Base-by-base conservation (phyloP, 1,284 basidiomycete species). In the Anthracocystis panici-leucophaei region DNA sequence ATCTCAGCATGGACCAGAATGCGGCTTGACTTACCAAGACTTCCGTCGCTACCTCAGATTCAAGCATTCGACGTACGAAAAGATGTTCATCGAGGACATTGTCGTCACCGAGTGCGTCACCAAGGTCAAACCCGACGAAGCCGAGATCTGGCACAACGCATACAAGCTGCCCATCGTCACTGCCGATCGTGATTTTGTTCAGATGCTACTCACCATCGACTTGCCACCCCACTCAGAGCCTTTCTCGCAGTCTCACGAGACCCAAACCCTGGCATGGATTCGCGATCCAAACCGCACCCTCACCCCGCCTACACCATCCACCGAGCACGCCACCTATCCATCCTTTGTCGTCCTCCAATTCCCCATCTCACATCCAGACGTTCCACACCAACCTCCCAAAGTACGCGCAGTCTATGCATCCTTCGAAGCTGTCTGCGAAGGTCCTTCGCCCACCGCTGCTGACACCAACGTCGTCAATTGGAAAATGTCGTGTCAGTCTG, bases 401-500 rank as follows among this genome's bases (percentile, higher is more conserved):
- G 71, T 83, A 3, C 75, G 82, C 33, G 79, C 70, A 6, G 73
- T 68, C 14, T 83, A 82, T 48, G 71, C 81, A 8, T 76, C 71
- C 31, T 79, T 82, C 59, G 82, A 83, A 51, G 82, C 78, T 3
- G 65, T 82, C 11, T 75, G 27, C 16, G 72, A 83, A 51, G 70
- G 53, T 1, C 48, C 56, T 25, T 25, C 54, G 0, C 11, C 46
- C 12, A 14, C 23, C 18, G 31, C 29, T 5, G 48, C 35, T 5
- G 11, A 51, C 29, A 42, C 4, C 46, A 53, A 57, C 27, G 46
- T 51, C 3, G 62, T 65, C 23, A 41, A 66, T 21, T 75, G 69
- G 72, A 79, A 79, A 31, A 81, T 83, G 79, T 56, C 78, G 20
- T 55, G 70, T 2, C 82, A 83, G 50, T 78, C 79, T 11, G 81